A percentile compares a stretch with the other conserved stretches of the same genome.
Conservation (phyloP, 768 basidiomycete species). For the Trametes gibbosa region DNA sequence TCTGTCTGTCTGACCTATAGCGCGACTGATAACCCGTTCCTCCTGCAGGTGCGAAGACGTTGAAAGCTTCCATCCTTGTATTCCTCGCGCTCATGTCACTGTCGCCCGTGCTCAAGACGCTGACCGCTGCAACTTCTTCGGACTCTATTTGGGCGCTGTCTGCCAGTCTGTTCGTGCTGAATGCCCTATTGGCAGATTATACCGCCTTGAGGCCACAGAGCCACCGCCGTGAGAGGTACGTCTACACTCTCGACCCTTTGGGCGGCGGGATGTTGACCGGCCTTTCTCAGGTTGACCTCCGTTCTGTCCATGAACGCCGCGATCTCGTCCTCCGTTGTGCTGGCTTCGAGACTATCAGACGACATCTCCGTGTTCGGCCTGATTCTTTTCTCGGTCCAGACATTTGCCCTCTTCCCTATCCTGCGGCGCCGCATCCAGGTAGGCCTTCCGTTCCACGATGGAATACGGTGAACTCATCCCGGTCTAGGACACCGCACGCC, state of each 20-base stretch:
- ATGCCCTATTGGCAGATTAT: constrained; percentile 83
- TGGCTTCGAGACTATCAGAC: constrained; percentile 84
- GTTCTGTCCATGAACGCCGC: constrained; percentile 90
- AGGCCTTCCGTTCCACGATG: constrained; percentile 19
- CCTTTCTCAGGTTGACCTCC: constrained; percentile 61
- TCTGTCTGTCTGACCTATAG: neutral
- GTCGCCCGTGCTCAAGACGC: constrained; percentile 85
- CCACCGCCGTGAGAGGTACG: constrained; percentile 58
- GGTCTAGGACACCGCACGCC: constrained; percentile 45
- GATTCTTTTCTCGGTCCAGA: constrained; percentile 76
- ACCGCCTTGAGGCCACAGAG: constrained; percentile 45
- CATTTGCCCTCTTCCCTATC: constrained; percentile 83
- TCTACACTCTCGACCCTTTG: neutral
- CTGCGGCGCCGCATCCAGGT: constrained; percentile 74
- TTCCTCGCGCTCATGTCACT: constrained; percentile 87
- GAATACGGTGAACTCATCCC: neutral
- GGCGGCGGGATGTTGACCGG: constrained; percentile 12
- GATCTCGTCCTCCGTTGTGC: constrained; percentile 87
- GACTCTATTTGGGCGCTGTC: constrained; percentile 97
- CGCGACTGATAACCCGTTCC: neutral
- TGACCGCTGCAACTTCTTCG: constrained; percentile 92
- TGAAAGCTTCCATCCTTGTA: constrained; percentile 83
- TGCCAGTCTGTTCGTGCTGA: constrained; percentile 79
- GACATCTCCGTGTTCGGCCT: constrained; percentile 88
- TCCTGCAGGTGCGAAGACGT: constrained; percentile 57